These are phyloP conservation scores for Penicillium sp. DNA, from an alignment of 2,329 filamentous ascomycete genomes.

Conservation along the genomic window DNA sequence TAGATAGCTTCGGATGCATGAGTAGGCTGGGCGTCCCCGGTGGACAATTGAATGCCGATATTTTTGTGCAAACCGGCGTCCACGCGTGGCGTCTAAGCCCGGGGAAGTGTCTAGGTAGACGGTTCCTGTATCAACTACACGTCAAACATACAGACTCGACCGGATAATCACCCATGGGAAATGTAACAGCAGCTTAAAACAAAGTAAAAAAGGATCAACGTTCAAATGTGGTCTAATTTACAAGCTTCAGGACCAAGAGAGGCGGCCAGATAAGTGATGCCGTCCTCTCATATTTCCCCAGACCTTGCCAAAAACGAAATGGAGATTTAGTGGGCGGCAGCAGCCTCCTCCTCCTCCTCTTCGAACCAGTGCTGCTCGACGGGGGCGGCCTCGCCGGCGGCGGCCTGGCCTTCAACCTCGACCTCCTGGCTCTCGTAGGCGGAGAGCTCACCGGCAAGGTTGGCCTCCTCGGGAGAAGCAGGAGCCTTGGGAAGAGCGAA, in stretches of 20 bases:
- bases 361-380: constrained; percentile 77
- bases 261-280: constrained; percentile 19
- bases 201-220: constrained; percentile 22
- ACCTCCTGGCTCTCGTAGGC: constrained; percentile 93
- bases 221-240: constrained; percentile 30
- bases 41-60: neutral
- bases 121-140: neutral
- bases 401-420: constrained; percentile 86
- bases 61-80: neutral
- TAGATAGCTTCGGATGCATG: no score
- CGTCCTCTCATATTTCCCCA: constrained; percentile 28
- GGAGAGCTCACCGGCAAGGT: constrained; percentile 87
- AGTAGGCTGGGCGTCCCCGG: no score
- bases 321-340: constrained; percentile 44
- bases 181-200: neutral
- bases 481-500: constrained; percentile 80
- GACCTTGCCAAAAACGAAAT: constrained; percentile 27
- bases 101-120: neutral
- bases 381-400: constrained; percentile 59
- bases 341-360: constrained; percentile 60
- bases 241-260: constrained; percentile 28
- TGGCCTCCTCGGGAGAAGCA: constrained; percentile 85
- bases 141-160: neutral
- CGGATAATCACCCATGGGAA: neutral
- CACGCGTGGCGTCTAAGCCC: neutral